These are phyloP conservation scores for Trypethelium eluteriae DNA, from an alignment of 495 filamentous ascomycete genomes.

Conservation along the genomic window DNA sequence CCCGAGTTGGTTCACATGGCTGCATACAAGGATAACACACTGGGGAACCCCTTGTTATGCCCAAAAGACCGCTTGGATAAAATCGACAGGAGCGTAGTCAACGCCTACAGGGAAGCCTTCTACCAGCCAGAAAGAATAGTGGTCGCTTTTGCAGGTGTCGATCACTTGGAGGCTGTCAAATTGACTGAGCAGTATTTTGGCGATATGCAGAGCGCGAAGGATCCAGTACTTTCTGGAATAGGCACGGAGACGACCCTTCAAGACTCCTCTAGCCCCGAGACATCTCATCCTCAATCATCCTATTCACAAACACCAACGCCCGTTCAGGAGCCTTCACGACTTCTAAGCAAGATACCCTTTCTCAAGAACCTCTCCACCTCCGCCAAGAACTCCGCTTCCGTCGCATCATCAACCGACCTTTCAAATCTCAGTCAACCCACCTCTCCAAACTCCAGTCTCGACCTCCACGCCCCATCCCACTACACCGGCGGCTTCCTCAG, in stretches of 20 bases:
- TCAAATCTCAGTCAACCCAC: conserved; percentile 33
- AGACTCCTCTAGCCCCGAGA: neutral
- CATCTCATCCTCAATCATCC: conserved; percentile 26
- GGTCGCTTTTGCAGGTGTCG: conserved; percentile 87
- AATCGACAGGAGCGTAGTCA: conserved; percentile 68
- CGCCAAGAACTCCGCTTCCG: conserved; percentile 52
- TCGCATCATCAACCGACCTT: conserved; percentile 22
- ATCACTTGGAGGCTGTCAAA: conserved; percentile 70
- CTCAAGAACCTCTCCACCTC: conserved; percentile 82
- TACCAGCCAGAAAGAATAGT: conserved; percentile 86
- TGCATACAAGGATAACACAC: conserved; percentile 88
- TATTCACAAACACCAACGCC: conserved; percentile 26
- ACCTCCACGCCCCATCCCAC: conserved; percentile 52
- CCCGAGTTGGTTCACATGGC: conserved; percentile 93
- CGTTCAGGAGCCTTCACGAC: conserved; percentile 44
- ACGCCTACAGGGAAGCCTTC: conserved; percentile 74
- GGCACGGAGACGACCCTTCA: conserved; percentile 43
- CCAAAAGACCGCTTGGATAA: conserved; percentile 69
- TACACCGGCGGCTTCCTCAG: conserved; percentile 92
- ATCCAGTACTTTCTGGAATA: conserved; percentile 49
- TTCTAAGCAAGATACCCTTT: conserved; percentile 84
- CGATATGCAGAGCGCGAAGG: conserved; percentile 60
- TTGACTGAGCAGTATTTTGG: conserved; percentile 82
- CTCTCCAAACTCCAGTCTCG: conserved; percentile 44
- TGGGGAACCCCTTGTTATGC: conserved; percentile 89